A percentile compares a stretch with the other conserved stretches of the same genome.
phyloP scores from a whole-genome alignment of 768 basidiomycete genomes.

The Rhizopogon sp. region DNA sequence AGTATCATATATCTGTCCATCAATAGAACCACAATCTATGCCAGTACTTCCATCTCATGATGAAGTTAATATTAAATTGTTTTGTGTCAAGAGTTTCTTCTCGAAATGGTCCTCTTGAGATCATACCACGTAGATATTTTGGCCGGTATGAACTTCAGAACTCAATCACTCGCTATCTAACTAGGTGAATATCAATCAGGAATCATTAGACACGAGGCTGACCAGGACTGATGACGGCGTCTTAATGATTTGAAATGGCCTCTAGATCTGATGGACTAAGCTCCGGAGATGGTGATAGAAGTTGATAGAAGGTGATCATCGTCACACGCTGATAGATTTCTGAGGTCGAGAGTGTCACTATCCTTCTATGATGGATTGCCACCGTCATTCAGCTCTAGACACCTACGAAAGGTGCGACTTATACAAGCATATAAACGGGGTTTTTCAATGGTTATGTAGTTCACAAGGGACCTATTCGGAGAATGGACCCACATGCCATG shows the following conservation, averaged over 20 bases:
- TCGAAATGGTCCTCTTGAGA: too few species aligned
- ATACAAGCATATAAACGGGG: too few species aligned
- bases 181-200: not conserved
- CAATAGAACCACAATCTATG: not conserved
- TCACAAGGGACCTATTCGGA: not conserved
- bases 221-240: not conserved
- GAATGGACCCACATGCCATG: not conserved
- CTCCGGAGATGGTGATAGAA: not conserved
- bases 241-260: not conserved
- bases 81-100: not conserved
- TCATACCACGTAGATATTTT: too few species aligned
- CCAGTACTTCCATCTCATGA: not conserved
- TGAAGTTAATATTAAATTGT: not conserved
- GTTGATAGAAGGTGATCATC: not conserved
- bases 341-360: not conserved
- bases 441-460: too few species aligned
- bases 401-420: not conserved
- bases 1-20: not conserved
- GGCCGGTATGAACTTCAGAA: not conserved
- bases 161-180: not conserved
- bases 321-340: not conserved
- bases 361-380: not conserved
- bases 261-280: not conserved
- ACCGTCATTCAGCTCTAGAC: not conserved
- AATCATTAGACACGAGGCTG: not conserved